Conservation (phyloP, 2,329 filamentous ascomycete species). For the Botrytis porri region DNA sequence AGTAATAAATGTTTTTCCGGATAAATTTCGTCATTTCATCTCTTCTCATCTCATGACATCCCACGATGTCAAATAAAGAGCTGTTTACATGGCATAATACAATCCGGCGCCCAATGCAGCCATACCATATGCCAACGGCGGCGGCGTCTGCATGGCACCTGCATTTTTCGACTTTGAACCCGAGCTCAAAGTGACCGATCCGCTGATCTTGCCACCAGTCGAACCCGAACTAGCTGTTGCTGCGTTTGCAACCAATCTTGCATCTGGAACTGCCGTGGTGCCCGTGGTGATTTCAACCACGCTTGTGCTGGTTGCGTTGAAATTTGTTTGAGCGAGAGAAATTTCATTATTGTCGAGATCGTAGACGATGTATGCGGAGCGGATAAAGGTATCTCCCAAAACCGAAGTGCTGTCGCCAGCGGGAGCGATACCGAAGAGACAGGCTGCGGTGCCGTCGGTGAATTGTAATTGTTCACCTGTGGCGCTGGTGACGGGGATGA, state of each 20-base stretch:
- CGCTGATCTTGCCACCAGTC: constrained; percentile 20
- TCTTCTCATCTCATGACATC: neutral
- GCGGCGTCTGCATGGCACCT: constrained; percentile 21
- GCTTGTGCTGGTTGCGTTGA: constrained; percentile 51
- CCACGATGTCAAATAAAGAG: constrained; percentile 11
- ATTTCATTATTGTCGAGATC: constrained; percentile 71
- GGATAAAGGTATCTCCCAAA: constrained; percentile 71
- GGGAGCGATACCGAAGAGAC: constrained; percentile 65
- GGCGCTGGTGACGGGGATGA: constrained; percentile 49
- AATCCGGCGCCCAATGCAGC: constrained; percentile 31
- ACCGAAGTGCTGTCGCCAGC: constrained; percentile 55
- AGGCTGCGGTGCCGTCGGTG: constrained; percentile 53
- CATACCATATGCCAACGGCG: constrained; percentile 26
- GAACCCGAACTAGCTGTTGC: constrained; percentile 45
- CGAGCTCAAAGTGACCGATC: constrained; percentile 22
- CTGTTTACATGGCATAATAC: constrained; percentile 25
- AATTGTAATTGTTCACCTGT: constrained; percentile 50
- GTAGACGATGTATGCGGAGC: constrained; percentile 73
- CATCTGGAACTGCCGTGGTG: constrained; percentile 50
- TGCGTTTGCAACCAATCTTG: constrained; percentile 48
- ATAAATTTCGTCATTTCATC: neutral
- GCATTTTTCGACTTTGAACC: constrained; percentile 24
- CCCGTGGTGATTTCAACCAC: constrained; percentile 56
- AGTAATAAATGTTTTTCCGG: neutral
- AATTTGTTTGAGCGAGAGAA: constrained; percentile 64